phyloP scores from a whole-genome alignment of 805 yeast genomes.

The Wickerhamiella dianesei region DNA sequence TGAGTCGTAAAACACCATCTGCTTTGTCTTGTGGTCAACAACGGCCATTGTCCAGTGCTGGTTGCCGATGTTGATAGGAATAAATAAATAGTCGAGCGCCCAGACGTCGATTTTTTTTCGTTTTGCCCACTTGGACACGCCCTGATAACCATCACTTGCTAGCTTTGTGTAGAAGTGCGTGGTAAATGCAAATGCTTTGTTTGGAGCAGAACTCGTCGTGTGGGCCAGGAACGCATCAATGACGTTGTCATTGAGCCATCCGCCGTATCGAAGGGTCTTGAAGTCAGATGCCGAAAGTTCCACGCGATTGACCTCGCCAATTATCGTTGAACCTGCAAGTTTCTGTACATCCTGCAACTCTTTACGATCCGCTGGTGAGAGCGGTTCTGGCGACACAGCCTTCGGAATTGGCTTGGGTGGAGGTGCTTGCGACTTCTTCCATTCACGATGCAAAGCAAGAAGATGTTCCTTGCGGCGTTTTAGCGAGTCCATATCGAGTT shows the following conservation, averaged over 20 bases:
- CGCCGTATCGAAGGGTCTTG: constrained; percentile 49
- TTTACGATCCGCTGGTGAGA: not conserved
- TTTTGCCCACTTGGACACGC: constrained; percentile 77
- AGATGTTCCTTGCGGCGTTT: not conserved
- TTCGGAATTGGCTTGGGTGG: not conserved
- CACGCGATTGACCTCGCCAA: constrained; percentile 26
- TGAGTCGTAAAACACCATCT: constrained; percentile 68
- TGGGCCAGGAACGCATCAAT: constrained; percentile 67
- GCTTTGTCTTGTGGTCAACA: constrained; percentile 45
- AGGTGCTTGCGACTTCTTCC: not conserved
- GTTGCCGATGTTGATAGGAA: constrained; percentile 72
- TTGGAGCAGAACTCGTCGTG: constrained; percentile 32
- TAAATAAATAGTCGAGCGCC: constrained; percentile 49
- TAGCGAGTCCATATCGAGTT: too few relatives aligned
- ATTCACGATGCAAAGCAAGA: not conserved
- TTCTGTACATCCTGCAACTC: not conserved
- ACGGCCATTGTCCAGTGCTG: constrained; percentile 90
- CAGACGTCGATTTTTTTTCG: constrained; percentile 56
- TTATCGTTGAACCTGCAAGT: not conserved
- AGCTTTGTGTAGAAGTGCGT: constrained; percentile 78
- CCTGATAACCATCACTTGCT: constrained; percentile 56
- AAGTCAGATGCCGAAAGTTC: constrained; percentile 38
- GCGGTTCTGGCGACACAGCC: not conserved
- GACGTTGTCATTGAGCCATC: constrained; percentile 85
- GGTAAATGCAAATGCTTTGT: constrained; percentile 52